Conservation (phyloP, 1,139 yeast species). For the Arxiozyma telluris region DNA sequence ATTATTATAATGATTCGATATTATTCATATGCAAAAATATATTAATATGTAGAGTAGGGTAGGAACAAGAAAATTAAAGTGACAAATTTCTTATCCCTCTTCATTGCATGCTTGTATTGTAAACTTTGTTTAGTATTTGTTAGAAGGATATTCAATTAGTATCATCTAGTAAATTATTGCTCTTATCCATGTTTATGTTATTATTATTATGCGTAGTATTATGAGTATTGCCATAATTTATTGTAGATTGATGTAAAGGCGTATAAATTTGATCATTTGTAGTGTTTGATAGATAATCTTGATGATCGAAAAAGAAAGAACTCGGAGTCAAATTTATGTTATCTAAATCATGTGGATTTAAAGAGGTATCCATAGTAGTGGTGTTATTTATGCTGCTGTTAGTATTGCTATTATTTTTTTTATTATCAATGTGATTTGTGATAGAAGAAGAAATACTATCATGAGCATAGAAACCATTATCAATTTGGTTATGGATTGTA, state of each 20-base stretch:
- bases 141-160: neutral
- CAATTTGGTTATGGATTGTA: neutral
- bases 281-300: neutral
- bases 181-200: neutral
- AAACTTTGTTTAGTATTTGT: neutral
- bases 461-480: neutral
- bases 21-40: neutral
- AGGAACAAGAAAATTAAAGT: too few relatives aligned
- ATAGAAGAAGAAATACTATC: neutral
- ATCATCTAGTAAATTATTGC: neutral
- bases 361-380: neutral
- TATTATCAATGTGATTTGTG: neutral
- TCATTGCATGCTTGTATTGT: neutral
- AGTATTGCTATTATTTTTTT: neutral
- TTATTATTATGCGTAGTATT: neutral
- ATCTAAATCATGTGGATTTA: conserved; percentile 4
- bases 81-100: neutral
- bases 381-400: neutral
- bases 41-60: too few relatives aligned
- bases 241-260: neutral
- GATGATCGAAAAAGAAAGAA: conserved; percentile 5
- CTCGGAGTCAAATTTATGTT: conserved; percentile 2
- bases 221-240: neutral
- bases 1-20: neutral
- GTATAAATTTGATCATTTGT: conserved; percentile 6